Evolutionary conservation across 176 grass and related monocot species (phyloP).

Genomic region (Echinochloa phyllopogon): DNA sequence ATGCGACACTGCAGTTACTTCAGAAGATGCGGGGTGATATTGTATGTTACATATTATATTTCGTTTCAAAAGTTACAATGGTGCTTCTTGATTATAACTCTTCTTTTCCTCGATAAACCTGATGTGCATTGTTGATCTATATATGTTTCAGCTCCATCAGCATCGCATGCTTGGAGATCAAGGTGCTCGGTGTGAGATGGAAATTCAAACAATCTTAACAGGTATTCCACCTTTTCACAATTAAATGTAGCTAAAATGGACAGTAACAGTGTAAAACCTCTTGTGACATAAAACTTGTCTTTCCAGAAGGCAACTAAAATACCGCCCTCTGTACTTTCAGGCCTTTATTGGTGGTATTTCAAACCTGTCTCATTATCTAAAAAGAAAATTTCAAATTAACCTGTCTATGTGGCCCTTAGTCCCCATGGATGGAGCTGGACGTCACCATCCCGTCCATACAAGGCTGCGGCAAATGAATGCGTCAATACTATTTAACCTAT

Average conservation of each 20-base stretch:
- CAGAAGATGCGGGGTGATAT: constrained; percentile 11
- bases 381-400: too few species aligned
- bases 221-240: background rate
- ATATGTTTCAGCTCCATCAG: constrained; percentile 24
- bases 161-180: constrained; percentile 27
- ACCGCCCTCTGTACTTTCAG: background rate
- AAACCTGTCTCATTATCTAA: too few species aligned
- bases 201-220: constrained; percentile 47
- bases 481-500: constrained; percentile 8
- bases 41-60: constrained; percentile 25
- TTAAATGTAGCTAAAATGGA: background rate
- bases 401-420: too few species aligned
- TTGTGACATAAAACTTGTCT: background rate
- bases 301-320: background rate
- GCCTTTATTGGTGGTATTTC: background rate
- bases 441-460: background rate
- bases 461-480: background rate
- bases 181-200: constrained; percentile 49
- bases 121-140: background rate
- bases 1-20: constrained; percentile 12
- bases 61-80: background rate
- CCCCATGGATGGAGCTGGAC: too few species aligned
- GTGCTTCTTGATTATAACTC: background rate
- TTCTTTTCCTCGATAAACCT: background rate
- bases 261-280: background rate